phyloP scores from a whole-genome alignment of 1,284 basidiomycete species.

The Ganoderma sinense region DNA sequence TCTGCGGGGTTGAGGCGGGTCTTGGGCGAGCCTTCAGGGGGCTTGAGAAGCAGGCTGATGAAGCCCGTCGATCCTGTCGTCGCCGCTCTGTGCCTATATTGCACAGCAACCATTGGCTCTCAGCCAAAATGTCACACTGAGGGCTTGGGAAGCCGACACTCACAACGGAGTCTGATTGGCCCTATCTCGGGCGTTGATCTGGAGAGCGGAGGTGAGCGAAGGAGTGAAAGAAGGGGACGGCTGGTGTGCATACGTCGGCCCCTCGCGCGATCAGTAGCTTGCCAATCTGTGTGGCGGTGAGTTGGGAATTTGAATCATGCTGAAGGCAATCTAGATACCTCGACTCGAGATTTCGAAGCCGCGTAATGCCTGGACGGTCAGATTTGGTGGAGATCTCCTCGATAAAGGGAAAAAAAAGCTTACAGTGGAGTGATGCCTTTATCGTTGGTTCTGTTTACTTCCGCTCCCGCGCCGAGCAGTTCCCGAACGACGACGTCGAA shows the following conservation, averaged over 20 bases:
- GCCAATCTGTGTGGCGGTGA: constrained; percentile 76
- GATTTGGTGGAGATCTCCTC: constrained; percentile 20
- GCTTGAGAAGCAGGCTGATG: constrained; percentile 80
- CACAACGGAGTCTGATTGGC: constrained; percentile 91
- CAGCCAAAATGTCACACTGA: constrained; percentile 20
- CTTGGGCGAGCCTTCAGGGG: constrained; percentile 77
- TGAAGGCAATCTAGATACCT: constrained; percentile 55
- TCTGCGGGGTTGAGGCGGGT: constrained; percentile 88
- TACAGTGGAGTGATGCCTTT: constrained; percentile 91
- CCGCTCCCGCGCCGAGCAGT: constrained; percentile 85
- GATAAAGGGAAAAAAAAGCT: constrained; percentile 39
- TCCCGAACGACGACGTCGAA: constrained; percentile 81
- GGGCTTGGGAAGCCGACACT: constrained; percentile 41
- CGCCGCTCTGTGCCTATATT: constrained; percentile 86
- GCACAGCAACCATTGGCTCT: constrained; percentile 12
- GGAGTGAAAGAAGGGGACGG: neutral
- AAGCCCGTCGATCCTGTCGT: constrained; percentile 92
- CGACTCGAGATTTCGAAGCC: constrained; percentile 90
- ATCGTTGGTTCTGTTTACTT: constrained; percentile 83
- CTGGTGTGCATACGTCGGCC: constrained; percentile 73
- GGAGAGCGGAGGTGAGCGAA: constrained; percentile 29
- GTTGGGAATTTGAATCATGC: neutral
- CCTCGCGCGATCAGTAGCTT: constrained; percentile 84
- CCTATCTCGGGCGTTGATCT: constrained; percentile 93
- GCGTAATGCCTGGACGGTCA: constrained; percentile 81